phyloP scores from a whole-genome alignment of 495 filamentous ascomycete genomes.

The Penicillium macrosclerotiorum region DNA sequence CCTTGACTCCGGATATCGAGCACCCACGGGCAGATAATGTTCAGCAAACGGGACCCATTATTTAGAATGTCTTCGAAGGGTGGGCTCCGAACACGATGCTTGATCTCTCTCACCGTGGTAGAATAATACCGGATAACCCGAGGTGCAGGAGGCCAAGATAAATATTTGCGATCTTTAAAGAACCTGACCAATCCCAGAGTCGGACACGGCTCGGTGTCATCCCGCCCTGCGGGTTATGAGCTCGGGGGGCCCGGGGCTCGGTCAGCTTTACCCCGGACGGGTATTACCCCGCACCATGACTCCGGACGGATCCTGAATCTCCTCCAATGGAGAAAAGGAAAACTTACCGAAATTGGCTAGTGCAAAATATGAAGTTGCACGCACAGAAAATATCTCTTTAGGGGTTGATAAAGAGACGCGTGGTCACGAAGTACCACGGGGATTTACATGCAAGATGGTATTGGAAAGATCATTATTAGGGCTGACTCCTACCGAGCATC shows the following conservation, averaged over 20 bases:
- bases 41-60: slow-evolving; percentile 11
- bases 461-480: too few species aligned
- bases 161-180: slow-evolving; percentile 9
- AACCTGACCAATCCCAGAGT: slow-evolving; percentile 7
- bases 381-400: too few species aligned
- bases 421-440: too few species aligned
- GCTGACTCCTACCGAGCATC: too few species aligned
- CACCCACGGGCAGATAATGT: neutral
- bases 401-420: too few species aligned
- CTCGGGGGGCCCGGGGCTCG: too few species aligned
- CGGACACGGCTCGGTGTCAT: slow-evolving; percentile 13
- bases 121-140: slow-evolving; percentile 1
- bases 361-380: slow-evolving; percentile 6
- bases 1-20: slow-evolving; percentile 6
- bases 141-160: slow-evolving; percentile 10
- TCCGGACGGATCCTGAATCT: slow-evolving; percentile 16
- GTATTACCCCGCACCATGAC: slow-evolving; percentile 15
- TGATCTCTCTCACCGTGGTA: slow-evolving; percentile 9
- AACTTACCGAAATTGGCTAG: slow-evolving; percentile 4
- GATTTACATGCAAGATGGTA: too few species aligned
- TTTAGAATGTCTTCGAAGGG: slow-evolving; percentile 10
- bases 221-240: slow-evolving; percentile 5
- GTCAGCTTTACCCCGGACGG: slow-evolving; percentile 16
- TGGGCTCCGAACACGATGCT: slow-evolving; percentile 9
- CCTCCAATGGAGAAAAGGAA: slow-evolving; percentile 14